phyloP scores from a whole-genome alignment of 805 yeast genomes.

The Candida argentea region DNA sequence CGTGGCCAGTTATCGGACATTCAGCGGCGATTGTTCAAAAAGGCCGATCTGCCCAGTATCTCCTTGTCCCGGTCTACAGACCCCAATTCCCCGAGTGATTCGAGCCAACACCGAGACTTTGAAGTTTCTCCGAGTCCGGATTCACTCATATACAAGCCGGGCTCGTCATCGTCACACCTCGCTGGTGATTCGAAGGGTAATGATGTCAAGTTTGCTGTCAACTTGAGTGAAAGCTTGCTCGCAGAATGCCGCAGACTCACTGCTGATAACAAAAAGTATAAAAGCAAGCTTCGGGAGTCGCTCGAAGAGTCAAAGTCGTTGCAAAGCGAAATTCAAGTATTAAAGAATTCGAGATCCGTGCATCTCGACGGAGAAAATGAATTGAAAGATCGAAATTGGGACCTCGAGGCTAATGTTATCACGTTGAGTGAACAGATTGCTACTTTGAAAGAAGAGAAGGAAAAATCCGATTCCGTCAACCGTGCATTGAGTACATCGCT shows the following conservation, averaged over 20 bases:
- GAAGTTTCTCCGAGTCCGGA: neutral
- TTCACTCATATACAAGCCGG: slow-evolving; percentile 6
- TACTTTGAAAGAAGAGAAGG: slow-evolving; percentile 29
- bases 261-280: slow-evolving; percentile 47
- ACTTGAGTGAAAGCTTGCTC: slow-evolving; percentile 61
- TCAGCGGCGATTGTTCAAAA: slow-evolving; percentile 26
- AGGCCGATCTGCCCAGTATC: slow-evolving; percentile 1
- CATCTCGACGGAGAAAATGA: slow-evolving; percentile 35
- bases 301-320: slow-evolving; percentile 32
- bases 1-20: slow-evolving; percentile 31
- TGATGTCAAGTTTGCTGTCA: slow-evolving; percentile 64
- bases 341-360: slow-evolving; percentile 21
- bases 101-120: slow-evolving; percentile 1
- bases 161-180: slow-evolving; percentile 20
- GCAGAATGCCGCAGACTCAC: slow-evolving; percentile 62
- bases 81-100: slow-evolving; percentile 5
- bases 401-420: slow-evolving; percentile 45
- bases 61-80: too few species aligned
- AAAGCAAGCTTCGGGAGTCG: slow-evolving; percentile 30
- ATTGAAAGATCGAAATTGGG: slow-evolving; percentile 55
- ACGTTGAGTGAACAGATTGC: slow-evolving; percentile 33
- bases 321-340: slow-evolving; percentile 24
- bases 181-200: slow-evolving; percentile 41
- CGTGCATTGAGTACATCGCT: slow-evolving; percentile 24
- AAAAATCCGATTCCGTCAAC: slow-evolving; percentile 21